A percentile compares a stretch with the other conserved stretches of the same genome.
phyloP scores from a whole-genome alignment of 345 rosid species.

The Erysimum cheiranthoides region DNA sequence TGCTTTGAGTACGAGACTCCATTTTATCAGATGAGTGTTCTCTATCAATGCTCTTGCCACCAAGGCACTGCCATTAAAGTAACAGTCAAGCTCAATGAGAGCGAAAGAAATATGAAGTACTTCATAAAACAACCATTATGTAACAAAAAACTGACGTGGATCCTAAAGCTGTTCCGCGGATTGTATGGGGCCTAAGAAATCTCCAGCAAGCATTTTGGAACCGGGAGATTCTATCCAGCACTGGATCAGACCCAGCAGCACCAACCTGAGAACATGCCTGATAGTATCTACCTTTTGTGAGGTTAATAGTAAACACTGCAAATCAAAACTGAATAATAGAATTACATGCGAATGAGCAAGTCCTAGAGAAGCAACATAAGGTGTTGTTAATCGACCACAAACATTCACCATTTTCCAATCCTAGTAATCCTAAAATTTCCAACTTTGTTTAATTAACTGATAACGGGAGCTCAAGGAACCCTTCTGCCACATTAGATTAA shows the following conservation, averaged over 20 bases:
- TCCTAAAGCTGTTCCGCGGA: slow-evolving; percentile 92
- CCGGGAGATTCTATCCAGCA: slow-evolving; percentile 57
- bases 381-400: background rate
- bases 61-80: slow-evolving; percentile 70
- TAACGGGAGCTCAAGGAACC: background rate
- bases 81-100: slow-evolving; percentile 25
- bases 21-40: slow-evolving; percentile 78
- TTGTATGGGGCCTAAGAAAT: slow-evolving; percentile 96
- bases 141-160: slow-evolving; percentile 58
- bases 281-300: slow-evolving; percentile 47
- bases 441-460: background rate
- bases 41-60: slow-evolving; percentile 87
- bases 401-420: background rate
- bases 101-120: background rate
- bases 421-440: background rate
- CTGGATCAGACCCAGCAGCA: slow-evolving; percentile 84
- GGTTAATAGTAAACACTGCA: too few species aligned
- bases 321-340: background rate
- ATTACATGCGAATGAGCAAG: background rate
- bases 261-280: slow-evolving; percentile 81
- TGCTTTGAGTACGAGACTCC: slow-evolving; percentile 86
- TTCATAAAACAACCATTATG: slow-evolving; percentile 1
- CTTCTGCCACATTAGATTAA: background rate
- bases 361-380: slow-evolving; percentile 12
- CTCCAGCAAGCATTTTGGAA: slow-evolving; percentile 96